Conservation (phyloP, 2,329 filamentous ascomycete genomes). For the Colletotrichum sp. region DNA sequence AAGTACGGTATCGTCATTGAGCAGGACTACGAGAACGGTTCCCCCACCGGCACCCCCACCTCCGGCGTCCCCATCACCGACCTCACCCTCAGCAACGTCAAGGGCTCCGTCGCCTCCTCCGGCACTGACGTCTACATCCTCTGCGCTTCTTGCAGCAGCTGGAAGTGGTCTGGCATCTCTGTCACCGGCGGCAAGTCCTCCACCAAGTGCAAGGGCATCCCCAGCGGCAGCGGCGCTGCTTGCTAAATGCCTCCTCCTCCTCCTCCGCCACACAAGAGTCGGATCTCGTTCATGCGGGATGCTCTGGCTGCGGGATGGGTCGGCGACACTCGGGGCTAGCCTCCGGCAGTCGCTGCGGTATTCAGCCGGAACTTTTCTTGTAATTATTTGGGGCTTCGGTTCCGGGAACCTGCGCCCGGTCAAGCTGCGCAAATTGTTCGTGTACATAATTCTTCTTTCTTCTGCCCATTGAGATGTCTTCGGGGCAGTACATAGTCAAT, state of each 20-base stretch:
- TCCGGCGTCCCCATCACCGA: slow-evolving; percentile 59
- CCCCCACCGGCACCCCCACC: slow-evolving; percentile 48
- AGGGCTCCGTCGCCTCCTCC: slow-evolving; percentile 42
- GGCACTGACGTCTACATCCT: slow-evolving; percentile 56
- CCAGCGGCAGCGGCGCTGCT: slow-evolving; percentile 19
- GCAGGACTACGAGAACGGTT: slow-evolving; percentile 55
- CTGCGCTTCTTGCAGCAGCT: slow-evolving; percentile 57
- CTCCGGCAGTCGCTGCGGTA: background rate
- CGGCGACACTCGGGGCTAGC: background rate
- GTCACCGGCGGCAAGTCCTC: slow-evolving; percentile 57
- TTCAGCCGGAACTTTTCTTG: background rate
- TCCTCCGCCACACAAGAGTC: background rate
- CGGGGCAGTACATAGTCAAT: background rate
- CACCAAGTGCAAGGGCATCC: slow-evolving; percentile 29
- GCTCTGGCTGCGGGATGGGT: background rate
- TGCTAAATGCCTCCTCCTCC: background rate
- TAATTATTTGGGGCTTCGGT: background rate
- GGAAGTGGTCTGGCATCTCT: slow-evolving; percentile 54
- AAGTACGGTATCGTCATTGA: slow-evolving; percentile 45
- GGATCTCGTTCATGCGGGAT: background rate
- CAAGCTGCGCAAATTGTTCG: background rate
- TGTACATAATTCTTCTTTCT: slow-evolving; percentile 10
- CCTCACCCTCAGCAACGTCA: slow-evolving; percentile 47
- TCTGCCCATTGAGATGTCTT: background rate
- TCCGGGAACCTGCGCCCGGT: background rate